phyloP scores from a whole-genome alignment of 2,329 filamentous ascomycete species.

The Thelonectria discophora region DNA sequence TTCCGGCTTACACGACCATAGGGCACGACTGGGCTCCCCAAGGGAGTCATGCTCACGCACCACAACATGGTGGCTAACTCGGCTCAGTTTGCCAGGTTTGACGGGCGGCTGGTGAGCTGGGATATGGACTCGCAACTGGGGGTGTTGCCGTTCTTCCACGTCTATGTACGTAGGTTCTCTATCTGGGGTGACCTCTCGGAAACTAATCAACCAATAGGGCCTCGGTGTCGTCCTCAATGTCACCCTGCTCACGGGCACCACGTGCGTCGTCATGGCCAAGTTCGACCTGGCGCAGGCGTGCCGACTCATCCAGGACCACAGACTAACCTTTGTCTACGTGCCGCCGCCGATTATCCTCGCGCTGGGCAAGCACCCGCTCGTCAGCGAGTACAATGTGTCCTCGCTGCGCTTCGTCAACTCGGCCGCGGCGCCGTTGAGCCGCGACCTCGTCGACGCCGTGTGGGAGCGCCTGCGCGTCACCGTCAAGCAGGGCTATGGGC shows the following conservation, averaged over 20 bases:
- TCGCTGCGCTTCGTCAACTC: conserved; percentile 85
- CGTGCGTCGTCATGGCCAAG: conserved; percentile 74
- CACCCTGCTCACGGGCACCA: conserved; percentile 67
- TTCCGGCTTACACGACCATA: conserved; percentile 22
- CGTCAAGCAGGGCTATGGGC: conserved; percentile 92
- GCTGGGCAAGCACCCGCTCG: conserved; percentile 79
- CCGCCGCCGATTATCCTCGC: conserved; percentile 86
- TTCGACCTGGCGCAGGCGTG: conserved; percentile 88
- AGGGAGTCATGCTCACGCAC: conserved; percentile 90
- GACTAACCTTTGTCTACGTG: conserved; percentile 81
- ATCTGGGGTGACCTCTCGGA: too few relatives aligned
- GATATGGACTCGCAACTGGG: conserved; percentile 78
- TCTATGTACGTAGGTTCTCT: conserved; percentile 78
- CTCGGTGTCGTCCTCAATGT: conserved; percentile 45
- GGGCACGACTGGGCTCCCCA: conserved; percentile 90
- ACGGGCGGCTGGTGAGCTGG: conserved; percentile 64
- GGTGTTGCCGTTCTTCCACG: conserved; percentile 90
- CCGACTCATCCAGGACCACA: conserved; percentile 75
- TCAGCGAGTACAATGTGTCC: conserved; percentile 83
- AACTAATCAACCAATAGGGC: conserved; percentile 38
- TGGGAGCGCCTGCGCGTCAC: conserved; percentile 78
- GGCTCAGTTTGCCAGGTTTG: conserved; percentile 62
- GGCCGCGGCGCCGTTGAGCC: conserved; percentile 84
- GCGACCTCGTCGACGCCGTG: conserved; percentile 79
- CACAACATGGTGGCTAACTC: conserved; percentile 82